Conservation (phyloP, 176 grass and related monocot genomes). For the Hyparrhenia diplandra region DNA sequence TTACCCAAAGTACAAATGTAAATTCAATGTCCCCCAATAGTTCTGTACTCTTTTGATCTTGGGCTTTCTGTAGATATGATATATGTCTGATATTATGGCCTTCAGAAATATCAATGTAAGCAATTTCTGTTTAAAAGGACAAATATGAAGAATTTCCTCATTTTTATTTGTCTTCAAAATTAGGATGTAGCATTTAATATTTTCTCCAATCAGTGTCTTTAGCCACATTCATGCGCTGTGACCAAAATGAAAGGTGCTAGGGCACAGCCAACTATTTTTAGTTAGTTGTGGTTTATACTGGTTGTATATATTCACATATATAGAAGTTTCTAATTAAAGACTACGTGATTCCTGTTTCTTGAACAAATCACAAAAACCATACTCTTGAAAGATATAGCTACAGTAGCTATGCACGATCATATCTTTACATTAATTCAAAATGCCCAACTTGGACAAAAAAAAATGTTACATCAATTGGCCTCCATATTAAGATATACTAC, state of each 20-base stretch:
- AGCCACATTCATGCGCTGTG: conserved; percentile 1
- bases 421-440: conserved; percentile 8
- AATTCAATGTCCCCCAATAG: neutral
- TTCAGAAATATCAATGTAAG: conserved; percentile 18
- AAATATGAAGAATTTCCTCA: conserved; percentile 1
- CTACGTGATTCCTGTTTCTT: neutral
- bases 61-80: conserved; percentile 30
- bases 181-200: neutral
- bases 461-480: neutral
- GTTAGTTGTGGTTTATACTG: conserved; percentile 12
- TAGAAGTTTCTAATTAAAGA: neutral
- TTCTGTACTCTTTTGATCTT: conserved; percentile 31
- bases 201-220: conserved; percentile 13
- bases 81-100: conserved; percentile 13
- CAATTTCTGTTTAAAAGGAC: conserved; percentile 10
- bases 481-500: conserved; percentile 9
- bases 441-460: neutral
- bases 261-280: neutral
- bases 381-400: conserved; percentile 16
- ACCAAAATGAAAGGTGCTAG: neutral
- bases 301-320: neutral
- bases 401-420: neutral
- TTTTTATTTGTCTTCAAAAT: neutral
- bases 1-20: conserved; percentile 23
- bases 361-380: conserved; percentile 16